Base-by-base conservation (phyloP, 768 basidiomycete genomes). In the Tubosaeta sp. region DNA sequence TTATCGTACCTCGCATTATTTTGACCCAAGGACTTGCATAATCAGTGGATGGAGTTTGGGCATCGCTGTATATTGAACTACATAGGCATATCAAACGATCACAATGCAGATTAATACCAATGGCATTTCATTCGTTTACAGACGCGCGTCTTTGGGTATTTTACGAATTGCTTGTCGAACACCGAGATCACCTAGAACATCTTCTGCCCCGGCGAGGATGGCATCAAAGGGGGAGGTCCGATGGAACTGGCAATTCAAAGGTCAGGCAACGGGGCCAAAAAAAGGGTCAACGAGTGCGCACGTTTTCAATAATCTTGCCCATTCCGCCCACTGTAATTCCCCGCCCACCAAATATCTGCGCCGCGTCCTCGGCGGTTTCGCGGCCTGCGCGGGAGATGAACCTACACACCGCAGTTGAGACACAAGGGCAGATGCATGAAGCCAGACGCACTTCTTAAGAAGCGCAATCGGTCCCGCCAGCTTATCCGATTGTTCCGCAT, bases 391-490 rank as follows among this genome's bases (percentile, higher is more conserved):
- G 74, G 11, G 87, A 83, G 27, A 88, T 79, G 59, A 81, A 87
- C 64, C 87, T 89, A 56, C 16, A 48, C 40, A 16, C 35, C 30
- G 45, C 29, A 35, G 34, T 56, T 14, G 57, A 47, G 55, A 53
- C 4, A 18, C 22, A 29, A 32, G 27, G 27, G 6, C 21, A 3
- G 3, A 13, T 13, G 13, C 14, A 29, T 18, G 42, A 8, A 32
- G 41, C 40, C 18, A 10, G 42, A 70, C 84, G 57, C 57, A 90
- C 87, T 91, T 87, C 70, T 97, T 97, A 61, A 93, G 75, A 41
- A 95, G 76, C 12, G 86, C 93, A 59, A 95, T 92, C 5, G 86
- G 80, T 3, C 89, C 92, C n/a, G 93, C 93, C 10, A 96, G 73
- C 60, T 87, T 87, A 54, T 83, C 81, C 1, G 91, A 86, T 70